Conservation (phyloP, 352 stramenopile species). For the Globisporangium yorkense region DNA sequence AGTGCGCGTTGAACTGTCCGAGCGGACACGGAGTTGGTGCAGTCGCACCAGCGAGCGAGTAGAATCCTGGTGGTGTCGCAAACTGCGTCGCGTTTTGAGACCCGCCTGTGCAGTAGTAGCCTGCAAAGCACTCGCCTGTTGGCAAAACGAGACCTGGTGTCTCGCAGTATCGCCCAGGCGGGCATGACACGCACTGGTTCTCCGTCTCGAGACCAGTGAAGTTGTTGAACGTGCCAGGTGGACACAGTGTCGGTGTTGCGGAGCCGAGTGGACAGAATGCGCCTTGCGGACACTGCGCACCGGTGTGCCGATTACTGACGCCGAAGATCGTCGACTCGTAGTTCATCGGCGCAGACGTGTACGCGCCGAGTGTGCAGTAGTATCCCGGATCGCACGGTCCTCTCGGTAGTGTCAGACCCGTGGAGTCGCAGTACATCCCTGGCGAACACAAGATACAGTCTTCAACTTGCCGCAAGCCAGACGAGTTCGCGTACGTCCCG, state of each 20-base stretch:
- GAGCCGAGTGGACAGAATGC: constrained; percentile 71
- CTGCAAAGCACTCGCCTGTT: constrained; percentile 66
- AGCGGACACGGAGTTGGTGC: constrained; percentile 42
- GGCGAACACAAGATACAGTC: constrained; percentile 85
- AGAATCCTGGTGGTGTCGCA: constrained; percentile 43
- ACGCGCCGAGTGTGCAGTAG: constrained; percentile 87
- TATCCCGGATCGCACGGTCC: constrained; percentile 86
- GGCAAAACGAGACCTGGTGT: constrained; percentile 57
- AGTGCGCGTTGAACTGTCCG: constrained; percentile 58
- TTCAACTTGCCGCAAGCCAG: constrained; percentile 63
- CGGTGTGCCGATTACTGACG: constrained; percentile 57
- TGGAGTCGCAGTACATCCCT: constrained; percentile 91
- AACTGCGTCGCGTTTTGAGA: constrained; percentile 48
- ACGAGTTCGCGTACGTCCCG: constrained; percentile 85
- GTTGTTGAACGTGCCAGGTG: constrained; percentile 73
- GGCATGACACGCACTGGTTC: constrained; percentile 76
- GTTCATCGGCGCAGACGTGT: constrained; percentile 87
- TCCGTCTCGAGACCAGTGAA: constrained; percentile 59
- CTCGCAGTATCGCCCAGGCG: constrained; percentile 70
- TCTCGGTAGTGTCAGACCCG: constrained; percentile 58
- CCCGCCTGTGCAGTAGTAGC: constrained; percentile 75
- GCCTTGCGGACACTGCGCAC: constrained; percentile 58
- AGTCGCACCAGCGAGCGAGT: constrained; percentile 38
- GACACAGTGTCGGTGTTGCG: constrained; percentile 47
- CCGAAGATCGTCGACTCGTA: constrained; percentile 62